phyloP scores from a whole-genome alignment of 2,329 filamentous ascomycete genomes.

The Waltergamsia citrina region DNA sequence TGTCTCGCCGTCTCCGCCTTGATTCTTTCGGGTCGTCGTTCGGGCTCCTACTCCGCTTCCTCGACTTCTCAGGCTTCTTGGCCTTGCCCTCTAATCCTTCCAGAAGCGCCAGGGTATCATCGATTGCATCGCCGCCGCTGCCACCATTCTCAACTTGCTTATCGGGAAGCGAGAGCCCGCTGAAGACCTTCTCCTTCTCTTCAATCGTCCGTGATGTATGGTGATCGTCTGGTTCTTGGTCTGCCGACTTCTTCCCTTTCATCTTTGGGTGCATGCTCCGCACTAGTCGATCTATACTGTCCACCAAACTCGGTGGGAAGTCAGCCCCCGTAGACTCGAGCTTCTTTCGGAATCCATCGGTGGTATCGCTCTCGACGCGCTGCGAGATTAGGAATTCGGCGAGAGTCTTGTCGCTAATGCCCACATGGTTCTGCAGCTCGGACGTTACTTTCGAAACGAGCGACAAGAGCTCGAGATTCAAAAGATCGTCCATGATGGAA shows the following conservation, averaged over 20 bases:
- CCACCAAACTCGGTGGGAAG: constrained; percentile 77
- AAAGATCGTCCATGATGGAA: constrained; percentile 49
- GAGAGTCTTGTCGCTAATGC: constrained; percentile 86
- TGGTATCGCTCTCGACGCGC: constrained; percentile 62
- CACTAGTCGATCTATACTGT: constrained; percentile 85
- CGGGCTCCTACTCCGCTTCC: constrained; percentile 53
- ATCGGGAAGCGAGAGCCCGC: constrained; percentile 80
- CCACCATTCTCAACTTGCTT: constrained; percentile 39
- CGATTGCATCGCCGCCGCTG: constrained; percentile 56
- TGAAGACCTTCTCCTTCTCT: constrained; percentile 82
- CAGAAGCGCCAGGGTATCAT: constrained; percentile 88
- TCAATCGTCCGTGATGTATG: constrained; percentile 38
- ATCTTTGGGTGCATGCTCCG: constrained; percentile 85
- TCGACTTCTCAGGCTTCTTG: constrained; percentile 32
- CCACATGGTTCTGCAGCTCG: constrained; percentile 89
- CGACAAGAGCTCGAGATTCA: constrained; percentile 84
- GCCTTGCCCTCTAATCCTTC: constrained; percentile 66
- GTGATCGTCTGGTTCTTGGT: constrained; percentile 25
- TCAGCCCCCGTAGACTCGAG: constrained; percentile 70
- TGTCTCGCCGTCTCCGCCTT: constrained; percentile 24
- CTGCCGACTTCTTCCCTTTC: constrained; percentile 44
- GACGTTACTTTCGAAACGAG: constrained; percentile 91
- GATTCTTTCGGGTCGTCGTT: constrained; percentile 36
- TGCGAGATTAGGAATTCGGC: constrained; percentile 95
- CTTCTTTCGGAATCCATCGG: constrained; percentile 65